A percentile compares a stretch with the other conserved stretches of the same genome.
Evolutionary conservation across 345 rosid species (phyloP).

Genomic region (Erucastrum elatum): DNA sequence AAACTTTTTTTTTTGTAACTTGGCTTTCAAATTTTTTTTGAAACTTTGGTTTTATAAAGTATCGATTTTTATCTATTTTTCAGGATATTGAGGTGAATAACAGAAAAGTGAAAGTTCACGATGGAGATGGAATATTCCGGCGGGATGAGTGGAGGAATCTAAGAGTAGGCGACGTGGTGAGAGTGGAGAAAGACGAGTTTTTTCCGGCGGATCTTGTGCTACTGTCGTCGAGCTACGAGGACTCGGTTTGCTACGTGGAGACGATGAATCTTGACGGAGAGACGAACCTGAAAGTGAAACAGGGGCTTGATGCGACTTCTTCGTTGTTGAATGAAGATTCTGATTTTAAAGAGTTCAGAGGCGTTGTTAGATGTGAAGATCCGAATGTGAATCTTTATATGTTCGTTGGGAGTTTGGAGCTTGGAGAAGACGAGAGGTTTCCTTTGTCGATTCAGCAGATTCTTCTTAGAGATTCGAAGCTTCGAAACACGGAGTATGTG

Average conservation of each 20-base stretch:
- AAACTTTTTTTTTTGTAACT: no score
- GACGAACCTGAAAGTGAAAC: constrained; percentile 92
- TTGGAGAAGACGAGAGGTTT: constrained; percentile 53
- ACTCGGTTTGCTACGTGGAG: constrained; percentile 86
- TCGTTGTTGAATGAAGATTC: constrained; percentile 60
- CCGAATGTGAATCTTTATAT: constrained; percentile 88
- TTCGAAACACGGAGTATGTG: constrained; percentile 77
- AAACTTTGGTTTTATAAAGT: background rate
- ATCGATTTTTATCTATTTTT: no score
- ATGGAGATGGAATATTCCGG: constrained; percentile 56
- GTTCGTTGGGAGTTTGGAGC: constrained; percentile 71
- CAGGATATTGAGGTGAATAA: constrained; percentile 87
- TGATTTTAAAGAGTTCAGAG: constrained; percentile 59
- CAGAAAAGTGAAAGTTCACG: constrained; percentile 71
- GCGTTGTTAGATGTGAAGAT: constrained; percentile 74
- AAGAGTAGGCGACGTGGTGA: constrained; percentile 84
- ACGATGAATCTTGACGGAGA: constrained; percentile 99
- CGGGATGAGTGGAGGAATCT: constrained; percentile 69
- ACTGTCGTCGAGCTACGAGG: constrained; percentile 82
- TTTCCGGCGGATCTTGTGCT: constrained; percentile 88
- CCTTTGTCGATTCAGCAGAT: constrained; percentile 85
- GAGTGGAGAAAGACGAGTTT: constrained; percentile 82
- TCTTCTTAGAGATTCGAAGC: constrained; percentile 87
- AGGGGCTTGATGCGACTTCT: constrained; percentile 67
- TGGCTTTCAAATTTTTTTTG: no score